phyloP scores from a whole-genome alignment of 202 grass and related monocot genomes.

The Brachypodium distachyon region DNA sequence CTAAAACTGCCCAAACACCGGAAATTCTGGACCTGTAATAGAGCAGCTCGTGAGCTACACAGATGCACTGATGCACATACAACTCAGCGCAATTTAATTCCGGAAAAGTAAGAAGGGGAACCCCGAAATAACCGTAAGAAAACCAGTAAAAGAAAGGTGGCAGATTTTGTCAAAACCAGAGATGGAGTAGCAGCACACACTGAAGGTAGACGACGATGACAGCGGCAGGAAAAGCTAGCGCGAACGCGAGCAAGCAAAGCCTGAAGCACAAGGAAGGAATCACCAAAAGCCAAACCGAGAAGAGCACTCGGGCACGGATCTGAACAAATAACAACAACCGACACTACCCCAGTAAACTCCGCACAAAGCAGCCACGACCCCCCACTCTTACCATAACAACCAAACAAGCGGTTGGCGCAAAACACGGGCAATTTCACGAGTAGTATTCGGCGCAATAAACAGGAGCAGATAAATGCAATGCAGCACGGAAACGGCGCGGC shows the following conservation, averaged over 20 bases:
- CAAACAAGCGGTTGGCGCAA: neutral
- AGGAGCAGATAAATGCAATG: neutral
- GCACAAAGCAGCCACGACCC: neutral
- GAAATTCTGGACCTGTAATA: neutral
- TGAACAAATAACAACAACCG: neutral
- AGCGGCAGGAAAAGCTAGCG: neutral
- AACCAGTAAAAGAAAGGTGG: neutral
- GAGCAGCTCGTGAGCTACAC: neutral
- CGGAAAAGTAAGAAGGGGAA: neutral
- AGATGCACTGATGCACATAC: constrained; percentile 26
- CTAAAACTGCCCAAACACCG: neutral
- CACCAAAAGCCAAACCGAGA: neutral
- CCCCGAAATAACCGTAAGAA: neutral
- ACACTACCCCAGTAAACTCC: neutral
- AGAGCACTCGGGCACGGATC: constrained; percentile 9
- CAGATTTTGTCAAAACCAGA: neutral
- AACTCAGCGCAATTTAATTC: neutral
- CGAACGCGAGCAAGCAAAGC: neutral
- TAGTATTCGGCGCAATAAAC: neutral
- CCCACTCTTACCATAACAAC: too few species aligned
- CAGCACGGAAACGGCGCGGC: neutral
- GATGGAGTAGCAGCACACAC: neutral
- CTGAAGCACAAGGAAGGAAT: neutral
- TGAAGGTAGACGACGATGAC: neutral
- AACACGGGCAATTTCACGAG: neutral